Evolutionary conservation across 164 flowering plant species (phyloP), one percentile per base, ranked within the genome.

Genomic region (Pachysandra terminalis): DNA sequence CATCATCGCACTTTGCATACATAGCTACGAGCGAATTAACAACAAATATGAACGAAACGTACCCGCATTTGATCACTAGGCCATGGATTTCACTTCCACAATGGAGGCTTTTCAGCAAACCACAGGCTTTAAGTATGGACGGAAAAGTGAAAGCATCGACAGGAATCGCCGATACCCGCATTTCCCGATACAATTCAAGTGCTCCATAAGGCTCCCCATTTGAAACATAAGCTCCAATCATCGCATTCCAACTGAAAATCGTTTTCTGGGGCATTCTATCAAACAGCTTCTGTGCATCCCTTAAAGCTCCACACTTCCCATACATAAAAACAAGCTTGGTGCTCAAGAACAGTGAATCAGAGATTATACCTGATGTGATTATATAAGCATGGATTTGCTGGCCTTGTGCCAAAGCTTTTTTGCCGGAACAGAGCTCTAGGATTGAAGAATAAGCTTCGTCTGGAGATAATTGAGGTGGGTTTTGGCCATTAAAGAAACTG

Each of bases 161-260:
- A n/a, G 72, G 37, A 63, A 81, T 64, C 10, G 81, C 93, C 26
- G 32, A 74, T 32, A 67, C 61, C 74, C 86, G 77, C 96, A 91
- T 86, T n/a, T 78, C 80, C 14, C 73, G 45, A 64, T 78, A 91
- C 77, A 84, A 66, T 63, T 80, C 76, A 72, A 94, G 69, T 0
- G 91, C 93, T 40, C 61, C 70, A 0, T 49, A 68, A 72, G 82
- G 82, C 9, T 81, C 76, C 48, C 81, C 85, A 67, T 79, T 73
- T 1, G 87, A 71, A 53, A 83, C 82, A 80, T 73, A 89, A 68
- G 85, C 93, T 23, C 97, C 96, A 49, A 90, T 74, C 81, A 94
- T 76, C 0, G 91, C 97, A 86, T 95, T 92, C 91, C 96, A 94
- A 0, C 95, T 76, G 68, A 85, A 90, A 54, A 82, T 71, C 17